These are phyloP conservation scores for Podaxis sp. DNA, from an alignment of 768 basidiomycete species.

Conservation along the genomic window DNA sequence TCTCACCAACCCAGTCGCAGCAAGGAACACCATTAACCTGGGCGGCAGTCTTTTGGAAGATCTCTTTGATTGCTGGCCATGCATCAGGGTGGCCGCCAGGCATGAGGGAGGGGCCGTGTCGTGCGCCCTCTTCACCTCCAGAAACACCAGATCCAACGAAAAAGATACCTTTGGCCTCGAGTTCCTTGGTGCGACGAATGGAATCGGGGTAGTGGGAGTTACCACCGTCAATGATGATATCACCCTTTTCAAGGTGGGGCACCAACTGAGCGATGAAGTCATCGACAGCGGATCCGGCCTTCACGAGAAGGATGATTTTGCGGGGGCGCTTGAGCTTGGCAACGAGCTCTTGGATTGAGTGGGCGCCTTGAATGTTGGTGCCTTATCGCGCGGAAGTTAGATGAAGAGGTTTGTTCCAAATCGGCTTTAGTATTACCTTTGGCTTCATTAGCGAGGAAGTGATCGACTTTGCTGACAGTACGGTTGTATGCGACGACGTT, in stretches of 20 bases:
- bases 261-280: conserved; percentile 88
- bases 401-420: conserved; percentile 18
- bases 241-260: conserved; percentile 89
- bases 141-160: conserved; percentile 99
- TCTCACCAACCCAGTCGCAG: conserved; percentile 99
- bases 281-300: conserved; percentile 96
- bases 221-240: conserved; percentile 99
- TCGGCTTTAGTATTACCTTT: conserved; percentile 65
- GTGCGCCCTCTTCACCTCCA: conserved; percentile 98
- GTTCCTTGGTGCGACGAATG: conserved; percentile 89
- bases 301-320: conserved; percentile 98
- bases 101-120: conserved; percentile 97
- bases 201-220: conserved; percentile 99
- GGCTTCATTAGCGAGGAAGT: conserved; percentile 94
- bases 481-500: conserved; percentile 97
- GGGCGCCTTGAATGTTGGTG: conserved; percentile 93
- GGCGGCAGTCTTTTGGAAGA: conserved; percentile 98
- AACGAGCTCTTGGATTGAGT: conserved; percentile 88
- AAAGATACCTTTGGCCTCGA: conserved; percentile 91
- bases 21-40: conserved; percentile 95
- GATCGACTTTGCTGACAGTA: conserved; percentile 93
- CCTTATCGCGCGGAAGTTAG: conserved; percentile 45
- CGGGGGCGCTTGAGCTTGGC: conserved; percentile 92
- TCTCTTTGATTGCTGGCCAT: conserved; percentile 96
- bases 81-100: conserved; percentile 93